Evolutionary conservation across 805 yeast genomes (phyloP).

Genomic region (Candida lessepsii): DNA sequence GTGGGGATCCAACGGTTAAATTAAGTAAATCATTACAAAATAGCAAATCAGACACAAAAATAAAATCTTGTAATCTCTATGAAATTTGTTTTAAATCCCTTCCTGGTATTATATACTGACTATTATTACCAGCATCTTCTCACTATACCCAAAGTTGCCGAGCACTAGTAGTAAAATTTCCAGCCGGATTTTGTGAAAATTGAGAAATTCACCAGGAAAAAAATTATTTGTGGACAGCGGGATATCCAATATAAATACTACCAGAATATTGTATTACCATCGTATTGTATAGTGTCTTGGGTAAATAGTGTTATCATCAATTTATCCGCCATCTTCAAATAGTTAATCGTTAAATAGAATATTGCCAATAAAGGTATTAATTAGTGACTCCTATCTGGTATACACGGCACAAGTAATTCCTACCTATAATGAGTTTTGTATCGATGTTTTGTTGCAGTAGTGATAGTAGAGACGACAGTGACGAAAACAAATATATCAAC

Average conservation of each 20-base stretch:
- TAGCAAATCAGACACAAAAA: too few relatives aligned
- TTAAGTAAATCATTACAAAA: too few relatives aligned
- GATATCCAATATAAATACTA: neutral
- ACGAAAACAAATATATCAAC: slow-evolving; percentile 25
- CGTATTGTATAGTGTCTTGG: neutral
- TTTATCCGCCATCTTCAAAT: too few relatives aligned
- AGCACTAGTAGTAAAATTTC: neutral
- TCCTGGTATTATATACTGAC: too few relatives aligned
- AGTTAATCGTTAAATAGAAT: too few relatives aligned
- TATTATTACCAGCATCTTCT: too few relatives aligned
- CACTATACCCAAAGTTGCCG: neutral
- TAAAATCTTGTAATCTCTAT: too few relatives aligned
- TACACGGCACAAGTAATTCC: neutral
- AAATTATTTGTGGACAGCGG: slow-evolving; percentile 9
- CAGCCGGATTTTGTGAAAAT: neutral
- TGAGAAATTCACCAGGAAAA: slow-evolving; percentile 6
- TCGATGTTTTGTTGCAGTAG: slow-evolving; percentile 39
- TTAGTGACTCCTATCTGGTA: neutral
- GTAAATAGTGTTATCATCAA: neutral
- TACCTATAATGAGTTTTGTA: slow-evolving; percentile 5
- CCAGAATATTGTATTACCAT: neutral
- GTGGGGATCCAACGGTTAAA: neutral
- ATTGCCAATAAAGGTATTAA: too few relatives aligned
- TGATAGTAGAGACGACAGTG: slow-evolving; percentile 33
- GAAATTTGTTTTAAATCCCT: too few relatives aligned